Conservation (phyloP, 805 yeast genomes). For the Wickerhamomyces chambardii region DNA sequence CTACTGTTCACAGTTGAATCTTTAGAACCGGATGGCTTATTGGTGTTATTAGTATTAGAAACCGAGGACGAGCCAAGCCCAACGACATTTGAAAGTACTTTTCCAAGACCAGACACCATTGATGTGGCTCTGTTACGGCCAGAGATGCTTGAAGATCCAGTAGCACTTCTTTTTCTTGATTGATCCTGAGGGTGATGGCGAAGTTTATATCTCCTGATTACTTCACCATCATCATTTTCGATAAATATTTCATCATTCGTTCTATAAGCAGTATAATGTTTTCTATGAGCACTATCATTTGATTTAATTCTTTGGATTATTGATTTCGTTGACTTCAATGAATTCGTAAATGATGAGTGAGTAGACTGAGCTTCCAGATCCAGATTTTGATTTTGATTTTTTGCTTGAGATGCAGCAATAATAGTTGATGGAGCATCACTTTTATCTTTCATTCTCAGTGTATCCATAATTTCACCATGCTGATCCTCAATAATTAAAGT, state of each 20-base stretch:
- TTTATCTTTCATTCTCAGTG: constrained; percentile 30
- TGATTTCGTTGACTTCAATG: constrained; percentile 4
- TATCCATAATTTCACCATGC: constrained; percentile 71
- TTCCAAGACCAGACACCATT: constrained; percentile 20
- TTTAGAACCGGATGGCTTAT: too few relatives aligned
- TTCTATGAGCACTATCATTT: constrained; percentile 2
- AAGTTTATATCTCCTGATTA: constrained; percentile 73
- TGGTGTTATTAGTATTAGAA: too few relatives aligned
- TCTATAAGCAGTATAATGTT: constrained; percentile 58
- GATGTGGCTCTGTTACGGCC: constrained; percentile 21
- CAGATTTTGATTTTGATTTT: background rate
- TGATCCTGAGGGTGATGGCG: too few relatives aligned
- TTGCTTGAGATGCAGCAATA: too few relatives aligned
- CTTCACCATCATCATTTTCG: constrained; percentile 90
- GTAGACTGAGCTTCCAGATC: constrained; percentile 3
- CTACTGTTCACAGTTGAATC: too few relatives aligned
- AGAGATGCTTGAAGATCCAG: background rate
- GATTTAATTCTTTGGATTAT: constrained; percentile 5
- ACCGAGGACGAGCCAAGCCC: constrained; percentile 26
- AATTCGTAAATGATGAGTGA: constrained; percentile 12
- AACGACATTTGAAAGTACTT: constrained; percentile 40
- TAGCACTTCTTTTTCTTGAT: too few relatives aligned
- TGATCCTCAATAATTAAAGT: constrained; percentile 71
- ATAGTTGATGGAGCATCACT: background rate
- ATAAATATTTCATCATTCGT: constrained; percentile 70